A percentile compares a stretch with the other conserved stretches of the same genome.
These are phyloP conservation scores for Penicillium sp. DNA, from an alignment of 2,329 filamentous ascomycete genomes.

Conservation along the genomic window DNA sequence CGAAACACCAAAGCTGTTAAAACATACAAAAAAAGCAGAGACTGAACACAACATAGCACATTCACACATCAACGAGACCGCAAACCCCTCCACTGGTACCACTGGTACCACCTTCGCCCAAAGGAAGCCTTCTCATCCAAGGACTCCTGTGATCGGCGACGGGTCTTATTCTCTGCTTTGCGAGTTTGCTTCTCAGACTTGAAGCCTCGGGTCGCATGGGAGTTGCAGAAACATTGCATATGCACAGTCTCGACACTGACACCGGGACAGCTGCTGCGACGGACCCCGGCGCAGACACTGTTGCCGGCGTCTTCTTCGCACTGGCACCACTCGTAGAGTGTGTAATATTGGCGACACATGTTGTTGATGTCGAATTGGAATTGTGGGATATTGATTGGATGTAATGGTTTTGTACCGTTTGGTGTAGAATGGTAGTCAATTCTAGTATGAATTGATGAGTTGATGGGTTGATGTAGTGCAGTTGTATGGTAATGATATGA, in stretches of 20 bases:
- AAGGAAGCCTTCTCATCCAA: conserved; percentile 29
- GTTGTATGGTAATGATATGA: neutral
- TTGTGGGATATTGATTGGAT: neutral
- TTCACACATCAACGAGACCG: conserved; percentile 20
- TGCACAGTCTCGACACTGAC: conserved; percentile 38
- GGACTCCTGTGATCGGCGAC: conserved; percentile 24
- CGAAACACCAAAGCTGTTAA: conserved; percentile 21
- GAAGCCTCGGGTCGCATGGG: conserved; percentile 36
- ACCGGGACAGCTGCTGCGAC: conserved; percentile 32
- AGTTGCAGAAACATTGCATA: conserved; percentile 43
- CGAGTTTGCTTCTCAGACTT: conserved; percentile 34
- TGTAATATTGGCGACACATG: conserved; percentile 43
- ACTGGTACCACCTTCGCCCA: conserved; percentile 26
- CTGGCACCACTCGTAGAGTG: conserved; percentile 42
- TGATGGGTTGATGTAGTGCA: no score
- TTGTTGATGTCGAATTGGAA: no score
- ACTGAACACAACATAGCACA: neutral
- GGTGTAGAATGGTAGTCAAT: neutral
- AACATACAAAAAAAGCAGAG: neutral
- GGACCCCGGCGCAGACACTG: conserved; percentile 30
- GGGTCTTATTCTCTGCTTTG: conserved; percentile 24
- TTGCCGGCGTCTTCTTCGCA: conserved; percentile 40
- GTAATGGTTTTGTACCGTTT: neutral
- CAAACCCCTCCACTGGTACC: conserved; percentile 33
- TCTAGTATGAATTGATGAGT: neutral